Base-by-base conservation (phyloP, 202 grass and related monocot species). In the Digitaria exilis region DNA sequence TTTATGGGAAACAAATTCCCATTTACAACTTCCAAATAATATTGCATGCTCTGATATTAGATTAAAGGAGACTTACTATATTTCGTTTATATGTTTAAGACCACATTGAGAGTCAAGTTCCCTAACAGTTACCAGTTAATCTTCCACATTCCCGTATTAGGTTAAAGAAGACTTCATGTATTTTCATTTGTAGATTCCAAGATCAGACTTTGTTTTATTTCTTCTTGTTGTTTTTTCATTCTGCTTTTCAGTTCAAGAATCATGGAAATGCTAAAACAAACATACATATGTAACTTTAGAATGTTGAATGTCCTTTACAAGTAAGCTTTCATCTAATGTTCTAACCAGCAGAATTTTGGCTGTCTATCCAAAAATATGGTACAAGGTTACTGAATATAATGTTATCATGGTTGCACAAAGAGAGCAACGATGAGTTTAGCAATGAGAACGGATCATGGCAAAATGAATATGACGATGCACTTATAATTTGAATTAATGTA, bases 11-110 rank as follows among this genome's bases (percentile, higher is more conserved):
- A 32, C 12, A 77, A 62, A 46, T 71, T 69, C 32, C 42, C 10
- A 42, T 15, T 45, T 62, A 28, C 12, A 6, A 9, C 39, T 62
- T 25, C 10, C 44, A 75, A 59, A 32, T 62, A 75, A 4, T 32
- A 34, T 52, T 75, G 6, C 62, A 54, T 84, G 42, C 54, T 82
- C 45, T 56, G 5, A 42, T 44, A 56, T 55, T 45, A 64, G 17
- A 28, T 62, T 51, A 25, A 80, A 64, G 48, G 56, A 57, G 59
- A 25, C 16, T 29, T 65, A 37, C 39, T 72, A 21, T 18, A 43
- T 32, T 74, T 42, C 0, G 9, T 71, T 48, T 75, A 29, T 41
- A 85, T 50, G 28, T 82, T 81, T 24, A 45, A 84, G 46, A 80
- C 21, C 34, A 84, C 55, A 31, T 24, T 24, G 60, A 44, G 18